Percentiles rank a stretch among this genome's conserved stretches.
Conservation (phyloP, 441 rosid genomes). For the Gossypium aridum region DNA sequence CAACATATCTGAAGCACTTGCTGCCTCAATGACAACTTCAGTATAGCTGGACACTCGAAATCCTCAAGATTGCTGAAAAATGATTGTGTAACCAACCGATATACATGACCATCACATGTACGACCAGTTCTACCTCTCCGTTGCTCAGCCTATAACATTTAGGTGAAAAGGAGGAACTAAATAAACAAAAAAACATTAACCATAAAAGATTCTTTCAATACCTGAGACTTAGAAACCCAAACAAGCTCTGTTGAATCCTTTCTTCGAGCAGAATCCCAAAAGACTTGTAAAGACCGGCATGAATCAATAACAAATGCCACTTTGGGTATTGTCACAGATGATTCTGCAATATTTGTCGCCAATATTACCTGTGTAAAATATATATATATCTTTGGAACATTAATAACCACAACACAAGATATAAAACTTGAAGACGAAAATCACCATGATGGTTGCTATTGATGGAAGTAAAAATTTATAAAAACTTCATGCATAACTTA, state of each 20-base stretch:
- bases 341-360: constrained; percentile 96
- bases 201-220: constrained; percentile 23
- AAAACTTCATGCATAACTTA: not conserved
- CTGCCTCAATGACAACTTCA: constrained; percentile 71
- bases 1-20: constrained; percentile 85
- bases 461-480: not conserved
- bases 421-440: constrained; percentile 3
- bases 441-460: not conserved
- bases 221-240: constrained; percentile 97
- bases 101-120: constrained; percentile 91
- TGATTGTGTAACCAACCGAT: constrained; percentile 79
- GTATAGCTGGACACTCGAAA: constrained; percentile 65
- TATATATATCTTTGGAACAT: constrained; percentile 11
- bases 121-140: constrained; percentile 95
- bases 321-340: constrained; percentile 93
- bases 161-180: constrained; percentile 15
- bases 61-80: constrained; percentile 66
- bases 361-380: constrained; percentile 61
- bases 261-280: constrained; percentile 61
- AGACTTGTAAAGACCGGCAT: constrained; percentile 87
- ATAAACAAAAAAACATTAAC: constrained; percentile 3
- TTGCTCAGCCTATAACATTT: constrained; percentile 71
- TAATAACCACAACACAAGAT: constrained; percentile 3
- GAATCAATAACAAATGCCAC: constrained; percentile 92
- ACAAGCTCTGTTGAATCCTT: constrained; percentile 68